Percentiles rank a stretch among this genome's conserved stretches.
These are phyloP conservation scores for Albatrellus ellisii DNA, from an alignment of 768 basidiomycete genomes.

Conservation along the genomic window DNA sequence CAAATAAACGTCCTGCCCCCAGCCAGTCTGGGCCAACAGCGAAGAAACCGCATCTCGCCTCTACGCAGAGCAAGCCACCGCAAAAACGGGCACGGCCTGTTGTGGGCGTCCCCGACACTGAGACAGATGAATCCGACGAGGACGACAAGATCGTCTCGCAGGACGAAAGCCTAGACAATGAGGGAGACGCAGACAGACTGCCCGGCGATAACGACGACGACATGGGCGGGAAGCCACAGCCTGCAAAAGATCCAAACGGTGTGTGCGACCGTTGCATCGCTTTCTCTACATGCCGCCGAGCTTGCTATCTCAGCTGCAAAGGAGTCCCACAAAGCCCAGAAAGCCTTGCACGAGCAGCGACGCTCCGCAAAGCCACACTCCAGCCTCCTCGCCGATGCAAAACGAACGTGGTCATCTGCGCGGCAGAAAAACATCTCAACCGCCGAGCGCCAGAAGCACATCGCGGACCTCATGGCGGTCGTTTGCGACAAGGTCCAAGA, in stretches of 20 bases:
- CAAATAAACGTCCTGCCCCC: slow-evolving; percentile 37
- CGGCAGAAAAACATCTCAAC: slow-evolving; percentile 58
- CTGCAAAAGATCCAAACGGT: slow-evolving; percentile 44
- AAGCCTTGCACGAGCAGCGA: slow-evolving; percentile 51
- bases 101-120: slow-evolving; percentile 29
- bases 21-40: slow-evolving; percentile 32
- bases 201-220: slow-evolving; percentile 5
- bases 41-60: slow-evolving; percentile 43
- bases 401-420: slow-evolving; percentile 65
- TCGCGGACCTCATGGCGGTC: slow-evolving; percentile 60
- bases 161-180: slow-evolving; percentile 19
- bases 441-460: slow-evolving; percentile 60
- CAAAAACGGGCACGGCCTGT: slow-evolving; percentile 54
- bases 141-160: slow-evolving; percentile 14
- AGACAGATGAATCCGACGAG: slow-evolving; percentile 27
- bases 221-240: slow-evolving; percentile 22
- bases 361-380: slow-evolving; percentile 72
- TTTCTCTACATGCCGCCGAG: not conserved
- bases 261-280: slow-evolving; percentile 15
- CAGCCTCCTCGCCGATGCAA: slow-evolving; percentile 52
- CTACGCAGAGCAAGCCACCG: slow-evolving; percentile 11
- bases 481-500: slow-evolving; percentile 77
- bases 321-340: slow-evolving; percentile 65
- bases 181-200: slow-evolving; percentile 21
- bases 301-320: slow-evolving; percentile 32